Evolutionary conservation across 495 filamentous ascomycete species (phyloP).

Genomic region (Tricharina praecox): DNA sequence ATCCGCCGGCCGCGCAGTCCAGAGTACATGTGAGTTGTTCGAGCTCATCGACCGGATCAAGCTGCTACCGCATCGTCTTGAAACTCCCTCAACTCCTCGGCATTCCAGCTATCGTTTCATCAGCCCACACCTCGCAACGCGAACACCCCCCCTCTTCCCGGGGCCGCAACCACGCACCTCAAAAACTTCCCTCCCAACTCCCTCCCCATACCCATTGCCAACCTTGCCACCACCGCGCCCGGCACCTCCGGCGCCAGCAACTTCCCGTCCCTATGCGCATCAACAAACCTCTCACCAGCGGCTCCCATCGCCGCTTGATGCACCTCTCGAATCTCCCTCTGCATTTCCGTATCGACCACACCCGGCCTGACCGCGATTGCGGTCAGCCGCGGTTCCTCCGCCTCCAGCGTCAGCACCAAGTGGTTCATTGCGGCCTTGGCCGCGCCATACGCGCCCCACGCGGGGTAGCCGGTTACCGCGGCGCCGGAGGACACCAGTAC

Average conservation of each 20-base stretch:
- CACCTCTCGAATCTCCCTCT: slow-evolving; percentile 44
- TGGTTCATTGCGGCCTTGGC: slow-evolving; percentile 84
- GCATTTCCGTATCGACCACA: slow-evolving; percentile 29
- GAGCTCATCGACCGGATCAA: no score
- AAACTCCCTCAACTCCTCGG: no score
- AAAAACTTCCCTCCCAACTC: no score
- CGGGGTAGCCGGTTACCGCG: slow-evolving; percentile 44
- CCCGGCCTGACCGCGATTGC: slow-evolving; percentile 62
- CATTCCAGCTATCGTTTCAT: no score
- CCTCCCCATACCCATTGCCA: no score
- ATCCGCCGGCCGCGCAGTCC: no score
- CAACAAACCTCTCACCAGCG: slow-evolving; percentile 51
- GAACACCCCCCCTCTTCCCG: no score
- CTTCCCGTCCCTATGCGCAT: slow-evolving; percentile 46
- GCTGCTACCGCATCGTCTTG: no score
- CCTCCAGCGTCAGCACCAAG: slow-evolving; percentile 50
- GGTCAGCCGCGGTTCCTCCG: slow-evolving; percentile 64
- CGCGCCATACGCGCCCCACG: slow-evolving; percentile 67
- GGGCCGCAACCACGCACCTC: no score
- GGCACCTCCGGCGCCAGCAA: slow-evolving; percentile 49
- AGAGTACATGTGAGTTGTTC: no score
- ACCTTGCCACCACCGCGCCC: no score
- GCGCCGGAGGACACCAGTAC: slow-evolving; percentile 67
- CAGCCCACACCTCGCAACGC: no score
- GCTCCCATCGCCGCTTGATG: slow-evolving; percentile 46